phyloP scores from a whole-genome alignment of 2,329 filamentous ascomycete genomes.

The Colletotrichum truncatum region DNA sequence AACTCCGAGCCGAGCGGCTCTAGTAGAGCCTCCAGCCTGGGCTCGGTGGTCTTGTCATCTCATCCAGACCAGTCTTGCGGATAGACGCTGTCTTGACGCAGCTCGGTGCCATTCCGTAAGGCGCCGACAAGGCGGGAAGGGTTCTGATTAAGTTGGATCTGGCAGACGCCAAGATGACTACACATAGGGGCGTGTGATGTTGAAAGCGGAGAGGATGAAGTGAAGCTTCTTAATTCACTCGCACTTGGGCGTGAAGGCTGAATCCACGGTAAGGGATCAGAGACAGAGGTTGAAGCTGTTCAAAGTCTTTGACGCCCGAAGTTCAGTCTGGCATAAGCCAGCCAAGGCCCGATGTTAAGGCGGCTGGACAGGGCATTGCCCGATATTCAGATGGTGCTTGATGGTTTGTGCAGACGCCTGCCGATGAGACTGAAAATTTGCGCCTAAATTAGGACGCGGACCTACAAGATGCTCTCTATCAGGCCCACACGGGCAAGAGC shows the following conservation, averaged over 20 bases:
- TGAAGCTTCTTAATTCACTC: neutral
- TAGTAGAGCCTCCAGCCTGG: neutral
- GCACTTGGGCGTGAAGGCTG: neutral
- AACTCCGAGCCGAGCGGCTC: conserved; percentile 17
- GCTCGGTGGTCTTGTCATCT: conserved; percentile 1
- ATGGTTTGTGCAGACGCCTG: conserved; percentile 10
- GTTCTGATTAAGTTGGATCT: conserved; percentile 27
- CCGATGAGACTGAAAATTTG: conserved; percentile 3
- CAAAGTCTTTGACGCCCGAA: neutral
- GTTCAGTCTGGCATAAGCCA: conserved; percentile 6
- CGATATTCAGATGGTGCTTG: conserved; percentile 12
- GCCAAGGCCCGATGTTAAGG: conserved; percentile 26
- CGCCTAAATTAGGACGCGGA: neutral
- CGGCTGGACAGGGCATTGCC: conserved; percentile 8
- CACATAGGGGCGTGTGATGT: conserved; percentile 15
- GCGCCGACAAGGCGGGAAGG: conserved; percentile 12
- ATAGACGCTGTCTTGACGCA: neutral
- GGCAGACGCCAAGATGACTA: conserved; percentile 15
- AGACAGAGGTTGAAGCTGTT: neutral
- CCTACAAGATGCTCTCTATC: neutral
- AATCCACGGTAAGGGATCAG: neutral
- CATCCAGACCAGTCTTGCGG: neutral
- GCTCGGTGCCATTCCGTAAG: neutral
- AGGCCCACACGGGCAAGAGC: neutral
- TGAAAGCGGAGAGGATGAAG: neutral